Percentiles rank a stretch among this genome's conserved stretches.
Evolutionary conservation across 331 rosid genomes (phyloP).

Genomic region (Pyrus hybrid): DNA sequence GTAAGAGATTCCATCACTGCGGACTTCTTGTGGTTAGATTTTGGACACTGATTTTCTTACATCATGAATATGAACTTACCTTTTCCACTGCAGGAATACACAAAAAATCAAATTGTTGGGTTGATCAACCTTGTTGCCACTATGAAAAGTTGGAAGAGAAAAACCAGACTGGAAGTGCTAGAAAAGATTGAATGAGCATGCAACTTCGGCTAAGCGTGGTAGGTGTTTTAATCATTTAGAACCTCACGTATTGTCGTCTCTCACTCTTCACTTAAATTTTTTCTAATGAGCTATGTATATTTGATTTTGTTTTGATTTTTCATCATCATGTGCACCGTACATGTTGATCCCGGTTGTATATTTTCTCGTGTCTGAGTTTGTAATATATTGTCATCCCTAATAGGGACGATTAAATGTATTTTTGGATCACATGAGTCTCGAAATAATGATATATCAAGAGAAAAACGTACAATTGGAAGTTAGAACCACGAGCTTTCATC

Average conservation of each 20-base stretch:
- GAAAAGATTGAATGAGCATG: constrained; percentile 83
- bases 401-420: constrained; percentile 35
- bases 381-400: constrained; percentile 23
- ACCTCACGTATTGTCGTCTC: constrained; percentile 1
- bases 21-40: not conserved
- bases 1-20: constrained; percentile 37
- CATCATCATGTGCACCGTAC: constrained; percentile 13
- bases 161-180: constrained; percentile 75
- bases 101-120: constrained; percentile 75
- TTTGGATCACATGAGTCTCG: constrained; percentile 8
- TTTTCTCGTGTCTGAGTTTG: constrained; percentile 27
- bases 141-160: constrained; percentile 98
- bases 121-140: constrained; percentile 84
- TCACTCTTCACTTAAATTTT: not conserved
- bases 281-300: constrained; percentile 39
- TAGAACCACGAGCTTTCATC: not conserved
- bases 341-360: constrained; percentile 24
- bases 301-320: constrained; percentile 7
- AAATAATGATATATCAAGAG: constrained; percentile 13
- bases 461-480: not conserved
- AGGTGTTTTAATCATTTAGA: not conserved
- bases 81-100: constrained; percentile 66
- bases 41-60: not conserved
- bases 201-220: not conserved
- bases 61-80: constrained; percentile 7